Conservation (phyloP, 306 rosid species). For the Hippophae tibetana region DNA sequence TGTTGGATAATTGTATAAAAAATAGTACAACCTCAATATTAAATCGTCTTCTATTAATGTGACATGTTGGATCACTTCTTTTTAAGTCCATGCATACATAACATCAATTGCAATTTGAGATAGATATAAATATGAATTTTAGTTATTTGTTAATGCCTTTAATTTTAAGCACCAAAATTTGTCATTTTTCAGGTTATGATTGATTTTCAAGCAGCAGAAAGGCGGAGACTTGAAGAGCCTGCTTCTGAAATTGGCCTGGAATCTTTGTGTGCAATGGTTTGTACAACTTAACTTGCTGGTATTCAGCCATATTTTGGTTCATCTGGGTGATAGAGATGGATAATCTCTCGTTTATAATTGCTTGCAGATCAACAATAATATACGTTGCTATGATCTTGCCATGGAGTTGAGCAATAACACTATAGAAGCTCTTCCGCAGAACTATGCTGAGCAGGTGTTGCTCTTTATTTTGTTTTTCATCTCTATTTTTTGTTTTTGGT, state of each 20-base stretch:
- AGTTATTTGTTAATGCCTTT: neutral
- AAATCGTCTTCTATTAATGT: neutral
- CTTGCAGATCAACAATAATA: slow-evolving; percentile 80
- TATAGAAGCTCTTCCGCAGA: slow-evolving; percentile 83
- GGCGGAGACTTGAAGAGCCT: slow-evolving; percentile 76
- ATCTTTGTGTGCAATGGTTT: slow-evolving; percentile 89
- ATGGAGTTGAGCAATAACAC: slow-evolving; percentile 88
- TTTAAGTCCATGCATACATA: neutral
- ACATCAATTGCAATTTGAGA: neutral
- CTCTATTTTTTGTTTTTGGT: neutral
- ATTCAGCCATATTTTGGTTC: slow-evolving; percentile 12
- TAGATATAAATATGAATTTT: neutral
- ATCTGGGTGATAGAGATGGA: slow-evolving; percentile 13
- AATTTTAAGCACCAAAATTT: neutral
- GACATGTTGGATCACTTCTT: neutral
- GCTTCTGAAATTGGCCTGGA: slow-evolving; percentile 96
- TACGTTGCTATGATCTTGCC: slow-evolving; percentile 98
- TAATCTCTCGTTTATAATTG: slow-evolving; percentile 9
- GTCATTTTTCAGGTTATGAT: slow-evolving; percentile 66
- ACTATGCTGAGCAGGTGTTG: slow-evolving; percentile 84
- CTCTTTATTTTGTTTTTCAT: slow-evolving; percentile 13
- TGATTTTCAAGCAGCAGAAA: slow-evolving; percentile 97
- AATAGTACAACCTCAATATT: too few relatives aligned
- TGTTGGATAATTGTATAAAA: neutral
- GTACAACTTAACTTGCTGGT: slow-evolving; percentile 21